A percentile compares a stretch with the other conserved stretches of the same genome.
These are phyloP conservation scores for Russula griseocarnosa DNA, from an alignment of 768 basidiomycete species.

Conservation along the genomic window DNA sequence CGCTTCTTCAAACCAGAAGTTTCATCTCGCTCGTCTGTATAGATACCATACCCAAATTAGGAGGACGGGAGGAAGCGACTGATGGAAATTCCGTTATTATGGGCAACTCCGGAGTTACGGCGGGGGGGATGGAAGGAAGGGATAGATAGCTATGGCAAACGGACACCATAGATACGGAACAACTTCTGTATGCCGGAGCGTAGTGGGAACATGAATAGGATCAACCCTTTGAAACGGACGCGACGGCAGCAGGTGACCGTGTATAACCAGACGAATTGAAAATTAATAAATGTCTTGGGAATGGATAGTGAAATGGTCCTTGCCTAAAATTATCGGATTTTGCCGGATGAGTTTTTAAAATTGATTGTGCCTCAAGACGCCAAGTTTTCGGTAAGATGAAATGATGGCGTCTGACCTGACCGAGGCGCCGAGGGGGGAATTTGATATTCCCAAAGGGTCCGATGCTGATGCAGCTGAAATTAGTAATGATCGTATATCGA, in stretches of 20 bases:
- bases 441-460: conserved; percentile 9
- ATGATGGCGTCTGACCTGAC: background rate
- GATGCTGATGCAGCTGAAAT: background rate
- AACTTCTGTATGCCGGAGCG: too few species aligned
- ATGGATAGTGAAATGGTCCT: too few species aligned
- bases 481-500: conserved; percentile 1
- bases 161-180: too few species aligned
- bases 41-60: background rate
- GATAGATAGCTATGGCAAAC: too few species aligned
- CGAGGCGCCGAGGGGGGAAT: background rate
- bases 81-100: background rate
- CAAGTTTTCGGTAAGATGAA: background rate
- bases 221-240: too few species aligned
- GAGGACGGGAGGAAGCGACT: background rate
- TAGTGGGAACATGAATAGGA: too few species aligned
- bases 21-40: background rate
- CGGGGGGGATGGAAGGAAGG: background rate
- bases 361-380: conserved; percentile 10
- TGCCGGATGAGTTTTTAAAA: background rate
- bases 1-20: background rate
- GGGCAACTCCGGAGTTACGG: background rate
- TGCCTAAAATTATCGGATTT: background rate
- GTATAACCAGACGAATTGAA: too few species aligned
- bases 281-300: too few species aligned
- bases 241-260: too few species aligned